A percentile compares a stretch with the other conserved stretches of the same genome.
Conservation (phyloP, 2,329 filamentous ascomycete species). For the Bipolaris zeicola region DNA sequence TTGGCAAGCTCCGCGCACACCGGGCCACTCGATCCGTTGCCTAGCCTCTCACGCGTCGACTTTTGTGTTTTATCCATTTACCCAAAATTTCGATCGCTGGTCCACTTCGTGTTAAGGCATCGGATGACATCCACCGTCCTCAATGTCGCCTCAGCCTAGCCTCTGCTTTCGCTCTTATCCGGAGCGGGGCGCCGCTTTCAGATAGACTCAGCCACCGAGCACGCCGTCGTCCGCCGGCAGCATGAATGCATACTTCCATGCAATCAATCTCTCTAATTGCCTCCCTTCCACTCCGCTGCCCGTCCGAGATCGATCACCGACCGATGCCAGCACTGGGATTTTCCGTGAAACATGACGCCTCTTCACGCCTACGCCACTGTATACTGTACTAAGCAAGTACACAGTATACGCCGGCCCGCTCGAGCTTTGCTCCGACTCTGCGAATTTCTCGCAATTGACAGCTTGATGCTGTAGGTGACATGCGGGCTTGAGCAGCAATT, state of each 20-base stretch:
- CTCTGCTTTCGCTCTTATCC: slow-evolving; percentile 5
- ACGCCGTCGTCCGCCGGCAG: slow-evolving; percentile 2
- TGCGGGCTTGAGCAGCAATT: neutral
- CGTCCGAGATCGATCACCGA: neutral
- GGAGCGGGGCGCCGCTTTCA: slow-evolving; percentile 3
- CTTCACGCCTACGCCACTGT: neutral
- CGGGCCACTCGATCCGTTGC: neutral
- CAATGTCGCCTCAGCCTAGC: slow-evolving; percentile 9
- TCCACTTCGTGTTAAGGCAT: slow-evolving; percentile 1
- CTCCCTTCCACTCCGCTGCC: slow-evolving; percentile 1
- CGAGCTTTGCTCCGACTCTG: slow-evolving; percentile 4
- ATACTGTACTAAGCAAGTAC: neutral
- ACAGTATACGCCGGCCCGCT: too few relatives aligned
- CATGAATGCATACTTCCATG: slow-evolving; percentile 18
- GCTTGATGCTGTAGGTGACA: neutral
- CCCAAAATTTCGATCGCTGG: slow-evolving; percentile 17
- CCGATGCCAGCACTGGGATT: slow-evolving; percentile 7
- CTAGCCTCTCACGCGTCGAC: slow-evolving; percentile 2
- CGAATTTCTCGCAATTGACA: neutral
- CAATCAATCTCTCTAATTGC: slow-evolving; percentile 3
- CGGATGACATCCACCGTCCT: neutral
- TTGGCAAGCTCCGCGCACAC: neutral
- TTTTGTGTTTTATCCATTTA: slow-evolving; percentile 18
- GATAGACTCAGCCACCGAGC: slow-evolving; percentile 4
- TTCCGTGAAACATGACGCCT: slow-evolving; percentile 3